A percentile compares a stretch with the other conserved stretches of the same genome.
Evolutionary conservation across 345 rosid species (phyloP).

Genomic region (Salix dunnii): DNA sequence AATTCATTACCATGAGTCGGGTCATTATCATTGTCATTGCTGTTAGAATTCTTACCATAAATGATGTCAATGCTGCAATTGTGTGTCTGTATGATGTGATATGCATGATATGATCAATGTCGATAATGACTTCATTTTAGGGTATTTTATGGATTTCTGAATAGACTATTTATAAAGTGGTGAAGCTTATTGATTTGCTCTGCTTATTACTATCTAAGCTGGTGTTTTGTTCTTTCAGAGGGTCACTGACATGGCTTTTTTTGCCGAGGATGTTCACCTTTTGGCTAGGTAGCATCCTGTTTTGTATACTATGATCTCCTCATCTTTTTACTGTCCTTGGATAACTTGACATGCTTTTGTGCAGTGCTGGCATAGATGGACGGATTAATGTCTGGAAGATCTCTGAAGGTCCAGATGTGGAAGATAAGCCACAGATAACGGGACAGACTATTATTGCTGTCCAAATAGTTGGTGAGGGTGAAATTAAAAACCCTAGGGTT

Average conservation of each 20-base stretch:
- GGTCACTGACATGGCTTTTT: slow-evolving; percentile 86
- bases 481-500: slow-evolving; percentile 62
- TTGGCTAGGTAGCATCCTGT: slow-evolving; percentile 63
- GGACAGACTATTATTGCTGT: slow-evolving; percentile 56
- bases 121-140: background rate
- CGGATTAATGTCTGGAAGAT: slow-evolving; percentile 75
- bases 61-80: background rate
- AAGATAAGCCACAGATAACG: slow-evolving; percentile 62
- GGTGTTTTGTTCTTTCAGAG: slow-evolving; percentile 41
- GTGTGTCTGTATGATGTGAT: background rate
- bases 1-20: too few species aligned
- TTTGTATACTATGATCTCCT: background rate
- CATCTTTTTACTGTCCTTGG: background rate
- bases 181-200: background rate
- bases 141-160: background rate
- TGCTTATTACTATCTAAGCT: background rate
- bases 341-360: slow-evolving; percentile 4
- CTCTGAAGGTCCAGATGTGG: slow-evolving; percentile 73
- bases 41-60: background rate
- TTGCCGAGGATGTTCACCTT: slow-evolving; percentile 84
- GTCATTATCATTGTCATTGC: background rate
- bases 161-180: background rate
- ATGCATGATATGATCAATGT: too few species aligned
- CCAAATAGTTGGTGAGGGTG: slow-evolving; percentile 55
- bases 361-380: slow-evolving; percentile 82